These are phyloP conservation scores for Casuarina equisetifolia DNA, from an alignment of 306 rosid species.

Conservation along the genomic window DNA sequence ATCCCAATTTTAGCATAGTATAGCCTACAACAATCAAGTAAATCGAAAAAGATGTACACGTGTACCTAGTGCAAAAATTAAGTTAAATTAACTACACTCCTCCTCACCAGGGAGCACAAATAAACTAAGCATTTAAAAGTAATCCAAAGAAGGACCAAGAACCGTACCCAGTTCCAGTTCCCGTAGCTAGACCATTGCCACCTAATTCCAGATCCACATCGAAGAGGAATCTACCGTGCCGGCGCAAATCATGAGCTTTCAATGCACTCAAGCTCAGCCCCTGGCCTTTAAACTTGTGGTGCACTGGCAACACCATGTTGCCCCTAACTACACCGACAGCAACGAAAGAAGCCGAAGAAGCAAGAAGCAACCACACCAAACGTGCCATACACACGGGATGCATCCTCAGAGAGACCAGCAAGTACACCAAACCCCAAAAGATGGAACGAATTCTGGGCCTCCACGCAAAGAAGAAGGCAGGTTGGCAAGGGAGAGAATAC, in stretches of 20 bases:
- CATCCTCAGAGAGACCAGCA: conserved; percentile 23
- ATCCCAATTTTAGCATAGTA: conserved; percentile 74
- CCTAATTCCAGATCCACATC: conserved; percentile 68
- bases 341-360: conserved; percentile 17
- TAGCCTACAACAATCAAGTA: conserved; percentile 48
- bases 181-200: conserved; percentile 69
- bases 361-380: conserved; percentile 21
- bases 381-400: conserved; percentile 24
- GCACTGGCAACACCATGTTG: conserved; percentile 58
- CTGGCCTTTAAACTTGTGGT: conserved; percentile 62
- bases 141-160: background rate
- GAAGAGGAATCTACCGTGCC: conserved; percentile 70
- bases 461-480: background rate
- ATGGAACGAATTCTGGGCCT: background rate
- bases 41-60: conserved; percentile 3
- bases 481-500: background rate
- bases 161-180: conserved; percentile 54
- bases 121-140: background rate
- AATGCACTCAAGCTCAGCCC: conserved; percentile 40
- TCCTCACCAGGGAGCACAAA: background rate
- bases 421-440: background rate
- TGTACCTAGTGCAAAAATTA: background rate
- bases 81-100: too few species aligned
- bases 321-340: conserved; percentile 26
- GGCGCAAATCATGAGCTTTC: conserved; percentile 63